phyloP scores from a whole-genome alignment of 176 grass and related monocot genomes.

The Aegilops umbellulata region DNA sequence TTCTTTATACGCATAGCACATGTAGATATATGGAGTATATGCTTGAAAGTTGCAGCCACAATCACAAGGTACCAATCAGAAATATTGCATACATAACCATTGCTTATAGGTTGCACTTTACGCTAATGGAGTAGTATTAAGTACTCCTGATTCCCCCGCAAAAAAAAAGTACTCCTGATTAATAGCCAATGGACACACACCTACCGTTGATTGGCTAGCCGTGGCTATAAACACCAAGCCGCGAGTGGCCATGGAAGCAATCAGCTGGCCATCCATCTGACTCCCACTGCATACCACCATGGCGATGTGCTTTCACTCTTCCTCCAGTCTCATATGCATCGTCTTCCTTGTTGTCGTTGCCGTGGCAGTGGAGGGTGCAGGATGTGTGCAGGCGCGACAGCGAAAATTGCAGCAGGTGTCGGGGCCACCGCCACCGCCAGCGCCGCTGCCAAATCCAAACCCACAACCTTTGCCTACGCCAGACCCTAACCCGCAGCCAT shows the following conservation, averaged over 20 bases:
- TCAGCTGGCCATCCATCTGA: neutral
- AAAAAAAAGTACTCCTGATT: neutral
- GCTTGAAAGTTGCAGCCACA: no score
- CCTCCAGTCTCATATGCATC: neutral
- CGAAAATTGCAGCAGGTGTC: neutral
- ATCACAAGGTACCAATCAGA: no score
- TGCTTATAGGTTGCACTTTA: neutral
- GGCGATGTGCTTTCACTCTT: neutral
- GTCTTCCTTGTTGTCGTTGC: neutral
- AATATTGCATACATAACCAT: neutral
- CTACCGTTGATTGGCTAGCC: neutral
- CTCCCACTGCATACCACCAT: neutral
- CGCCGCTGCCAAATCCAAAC: neutral
- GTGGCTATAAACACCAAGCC: neutral
- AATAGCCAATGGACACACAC: neutral
- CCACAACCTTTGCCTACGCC: neutral
- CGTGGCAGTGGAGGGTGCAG: neutral
- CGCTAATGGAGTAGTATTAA: neutral
- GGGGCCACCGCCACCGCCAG: fast-evolving
- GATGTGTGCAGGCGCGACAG: neutral
- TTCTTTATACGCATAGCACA: no score
- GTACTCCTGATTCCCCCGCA: neutral
- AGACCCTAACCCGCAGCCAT: neutral
- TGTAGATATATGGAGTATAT: no score
- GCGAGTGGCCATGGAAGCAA: neutral